A percentile compares a stretch with the other conserved stretches of the same genome.
phyloP scores from a whole-genome alignment of 169 alveolate species.

The Plasmodium coatneyi region DNA sequence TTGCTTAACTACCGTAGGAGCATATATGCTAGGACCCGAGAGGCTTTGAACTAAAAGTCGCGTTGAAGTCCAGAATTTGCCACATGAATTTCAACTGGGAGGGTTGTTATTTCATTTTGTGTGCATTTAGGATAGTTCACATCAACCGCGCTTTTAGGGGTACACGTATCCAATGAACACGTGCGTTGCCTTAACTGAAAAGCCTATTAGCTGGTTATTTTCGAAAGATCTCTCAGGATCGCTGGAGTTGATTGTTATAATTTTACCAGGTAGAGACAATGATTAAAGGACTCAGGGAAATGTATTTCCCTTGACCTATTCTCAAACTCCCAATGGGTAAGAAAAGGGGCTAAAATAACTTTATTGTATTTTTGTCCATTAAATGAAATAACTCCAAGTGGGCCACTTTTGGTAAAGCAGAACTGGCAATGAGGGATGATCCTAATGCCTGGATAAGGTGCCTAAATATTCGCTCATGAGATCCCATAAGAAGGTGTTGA shows the following conservation, averaged over 20 bases:
- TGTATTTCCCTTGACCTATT: too few relatives aligned
- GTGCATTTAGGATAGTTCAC: conserved; percentile 92
- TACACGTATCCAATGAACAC: background rate
- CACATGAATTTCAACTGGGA: conserved; percentile 92
- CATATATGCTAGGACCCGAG: conserved; percentile 92
- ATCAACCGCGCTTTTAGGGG: conserved; percentile 79
- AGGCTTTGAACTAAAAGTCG: conserved; percentile 93
- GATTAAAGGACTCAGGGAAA: too few relatives aligned
- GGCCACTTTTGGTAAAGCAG: conserved; percentile 92
- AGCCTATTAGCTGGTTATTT: conserved; percentile 94
- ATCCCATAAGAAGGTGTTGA: conserved; percentile 89
- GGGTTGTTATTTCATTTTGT: conserved; percentile 89
- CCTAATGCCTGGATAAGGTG: conserved; percentile 94
- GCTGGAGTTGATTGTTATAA: conserved; percentile 88
- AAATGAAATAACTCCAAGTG: conserved; percentile 83
- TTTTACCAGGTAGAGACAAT: conserved; percentile 76
- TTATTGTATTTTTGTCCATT: too few relatives aligned
- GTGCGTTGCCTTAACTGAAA: conserved; percentile 76
- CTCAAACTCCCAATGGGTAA: too few relatives aligned
- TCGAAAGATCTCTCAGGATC: conserved; percentile 94
- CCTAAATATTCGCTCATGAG: conserved; percentile 92
- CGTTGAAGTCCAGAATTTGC: conserved; percentile 89
- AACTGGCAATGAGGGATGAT: conserved; percentile 94
- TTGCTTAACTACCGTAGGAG: conserved; percentile 67
- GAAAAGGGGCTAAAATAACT: too few relatives aligned